phyloP scores from a whole-genome alignment of 164 flowering plant genomes.

The Chimonanthus salicifolius region DNA sequence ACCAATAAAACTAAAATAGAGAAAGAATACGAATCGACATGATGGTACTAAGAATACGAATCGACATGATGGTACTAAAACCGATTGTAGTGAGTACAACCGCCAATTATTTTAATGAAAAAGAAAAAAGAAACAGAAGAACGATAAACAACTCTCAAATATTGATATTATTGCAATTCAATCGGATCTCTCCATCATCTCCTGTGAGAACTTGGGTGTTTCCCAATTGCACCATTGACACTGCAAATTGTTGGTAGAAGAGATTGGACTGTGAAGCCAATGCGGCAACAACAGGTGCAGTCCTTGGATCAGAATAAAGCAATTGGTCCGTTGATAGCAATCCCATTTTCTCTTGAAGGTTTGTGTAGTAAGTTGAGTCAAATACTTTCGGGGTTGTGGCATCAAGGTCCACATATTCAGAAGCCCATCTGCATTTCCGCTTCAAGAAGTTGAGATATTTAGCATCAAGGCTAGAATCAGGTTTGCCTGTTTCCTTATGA shows the following conservation, averaged over 20 bases:
- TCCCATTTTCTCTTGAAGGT: slow-evolving; percentile 57
- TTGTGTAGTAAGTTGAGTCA: slow-evolving; percentile 47
- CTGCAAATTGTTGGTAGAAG: slow-evolving; percentile 51
- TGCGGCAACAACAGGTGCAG: slow-evolving; percentile 34
- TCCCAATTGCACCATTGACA: slow-evolving; percentile 70
- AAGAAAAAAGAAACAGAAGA: neutral
- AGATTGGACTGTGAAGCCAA: slow-evolving; percentile 26
- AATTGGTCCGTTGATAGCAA: slow-evolving; percentile 50
- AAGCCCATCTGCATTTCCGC: slow-evolving; percentile 64
- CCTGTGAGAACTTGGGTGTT: slow-evolving; percentile 44
- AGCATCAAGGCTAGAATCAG: slow-evolving; percentile 43
- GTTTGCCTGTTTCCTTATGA: slow-evolving; percentile 33
- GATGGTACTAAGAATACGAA: no score
- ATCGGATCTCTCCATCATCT: slow-evolving; percentile 56
- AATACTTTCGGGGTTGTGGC: slow-evolving; percentile 50
- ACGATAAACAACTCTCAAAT: slow-evolving; percentile 2
- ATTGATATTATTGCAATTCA: slow-evolving; percentile 49
- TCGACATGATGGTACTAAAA: no score
- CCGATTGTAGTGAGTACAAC: no score
- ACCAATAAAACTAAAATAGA: no score
- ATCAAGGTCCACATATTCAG: slow-evolving; percentile 55
- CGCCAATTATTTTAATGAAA: neutral
- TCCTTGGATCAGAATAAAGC: slow-evolving; percentile 46
- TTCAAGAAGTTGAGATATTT: slow-evolving; percentile 47
- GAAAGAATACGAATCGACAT: no score